Evolutionary conservation across 2,329 filamentous ascomycete genomes (phyloP).

Genomic region (Ploettnerulaceae sp.): DNA sequence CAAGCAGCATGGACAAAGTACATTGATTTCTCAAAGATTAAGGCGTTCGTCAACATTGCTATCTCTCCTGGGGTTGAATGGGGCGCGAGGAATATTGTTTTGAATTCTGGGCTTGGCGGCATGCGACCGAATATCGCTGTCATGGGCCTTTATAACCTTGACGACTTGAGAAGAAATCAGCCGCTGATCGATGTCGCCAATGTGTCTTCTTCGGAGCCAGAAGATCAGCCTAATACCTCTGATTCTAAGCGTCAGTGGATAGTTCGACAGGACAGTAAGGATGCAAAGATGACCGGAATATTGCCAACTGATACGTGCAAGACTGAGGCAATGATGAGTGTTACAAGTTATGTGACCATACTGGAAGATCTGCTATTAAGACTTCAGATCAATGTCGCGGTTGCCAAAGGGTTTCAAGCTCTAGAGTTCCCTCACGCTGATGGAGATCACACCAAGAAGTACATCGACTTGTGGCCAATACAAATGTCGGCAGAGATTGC

Average conservation of each 20-base stretch:
- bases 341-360: constrained; percentile 73
- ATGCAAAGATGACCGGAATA: constrained; percentile 50
- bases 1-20: constrained; percentile 77
- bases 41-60: constrained; percentile 82
- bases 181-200: constrained; percentile 52
- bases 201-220: constrained; percentile 38
- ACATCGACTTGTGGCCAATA: constrained; percentile 86
- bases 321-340: constrained; percentile 62
- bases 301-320: constrained; percentile 67
- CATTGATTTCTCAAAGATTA: constrained; percentile 80
- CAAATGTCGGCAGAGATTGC: constrained; percentile 86
- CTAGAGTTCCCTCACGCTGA: constrained; percentile 65
- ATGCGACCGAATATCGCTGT: constrained; percentile 89
- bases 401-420: constrained; percentile 74
- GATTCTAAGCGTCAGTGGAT: constrained; percentile 32
- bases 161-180: constrained; percentile 61
- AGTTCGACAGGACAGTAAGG: constrained; percentile 49
- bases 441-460: constrained; percentile 59
- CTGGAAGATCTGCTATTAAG: constrained; percentile 75
- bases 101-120: constrained; percentile 76
- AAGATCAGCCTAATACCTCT: constrained; percentile 33
- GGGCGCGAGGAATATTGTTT: constrained; percentile 77
- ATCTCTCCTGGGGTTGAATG: constrained; percentile 80
- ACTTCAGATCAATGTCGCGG: constrained; percentile 76
- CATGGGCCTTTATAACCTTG: constrained; percentile 73